Base-by-base conservation (phyloP, 768 basidiomycete species). In the Boletus tomentosulus region DNA sequence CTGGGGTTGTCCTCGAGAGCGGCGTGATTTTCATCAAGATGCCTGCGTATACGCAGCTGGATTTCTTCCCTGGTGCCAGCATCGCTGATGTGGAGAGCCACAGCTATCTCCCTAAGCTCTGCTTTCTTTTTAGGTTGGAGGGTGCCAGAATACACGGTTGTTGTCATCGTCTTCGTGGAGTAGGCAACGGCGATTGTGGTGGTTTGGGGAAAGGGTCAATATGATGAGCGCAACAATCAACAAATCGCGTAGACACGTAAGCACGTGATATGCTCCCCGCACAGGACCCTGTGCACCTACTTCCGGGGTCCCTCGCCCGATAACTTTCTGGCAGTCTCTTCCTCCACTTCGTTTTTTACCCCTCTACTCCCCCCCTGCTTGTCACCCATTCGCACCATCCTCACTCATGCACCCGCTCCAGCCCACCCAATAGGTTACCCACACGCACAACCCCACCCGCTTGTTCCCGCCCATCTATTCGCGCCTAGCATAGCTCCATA, bases 61-160 rank as follows among this genome's bases (percentile, higher is more conserved):
- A 87, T 56, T 3, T 85, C 84, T 30, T 87, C 84, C 56, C 80
- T 84, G 2, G 83, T 87, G 37, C 86, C 86, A 34, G 70, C 53
- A 50, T 80, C 78, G 44, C 74, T 77, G 54, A 86, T 67, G 1
- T 66, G 64, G 24, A 88, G 76, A 5, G 82, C 81, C 5, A 56
- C 2, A 1, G 86, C 83, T 34, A 87, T 81, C 53, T 80, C 78
- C 59, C 79, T 84, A 4, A 88, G 77, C 22, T 87, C 86, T 3
- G 74, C 73, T 67, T 87, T 87, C 71, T 85, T 87, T 71, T 87
- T 87, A n/a, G 78, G 62, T 55, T 74, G 76, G 27, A 86, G 76
- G 27, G 80, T 67, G 44, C 85, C 85, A 38, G 78, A 62, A 63
- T 72, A 85, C 33, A 68, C 55, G 53, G 72, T 52, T 34, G 74